Conservation (phyloP, 2,329 filamentous ascomycete genomes). For the Phialophora expanda region DNA sequence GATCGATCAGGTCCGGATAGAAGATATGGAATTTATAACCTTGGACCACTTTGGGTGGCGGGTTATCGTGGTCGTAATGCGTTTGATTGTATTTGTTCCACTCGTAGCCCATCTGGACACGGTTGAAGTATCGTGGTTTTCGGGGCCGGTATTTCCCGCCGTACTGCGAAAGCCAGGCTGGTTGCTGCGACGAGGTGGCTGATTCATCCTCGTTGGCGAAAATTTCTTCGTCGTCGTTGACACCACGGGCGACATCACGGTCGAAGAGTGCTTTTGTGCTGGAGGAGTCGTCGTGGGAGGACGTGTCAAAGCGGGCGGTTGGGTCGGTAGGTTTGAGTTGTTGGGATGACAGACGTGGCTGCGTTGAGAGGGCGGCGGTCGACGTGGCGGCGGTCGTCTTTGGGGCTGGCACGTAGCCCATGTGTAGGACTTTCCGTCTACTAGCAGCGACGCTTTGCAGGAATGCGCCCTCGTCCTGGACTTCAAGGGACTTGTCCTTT, state of each 20-base stretch:
- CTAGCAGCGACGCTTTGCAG: constrained; percentile 62
- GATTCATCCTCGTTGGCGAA: constrained; percentile 79
- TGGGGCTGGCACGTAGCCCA: constrained; percentile 70
- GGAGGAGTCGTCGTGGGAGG: constrained; percentile 25
- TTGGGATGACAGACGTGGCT: constrained; percentile 8
- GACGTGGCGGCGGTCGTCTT: constrained; percentile 44
- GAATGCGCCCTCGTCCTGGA: constrained; percentile 61
- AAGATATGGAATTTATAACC: constrained; percentile 99
- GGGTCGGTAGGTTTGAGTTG: constrained; percentile 37
- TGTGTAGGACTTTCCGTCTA: constrained; percentile 65
- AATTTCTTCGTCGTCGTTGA: constrained; percentile 93
- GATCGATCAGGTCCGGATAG: constrained; percentile 96
- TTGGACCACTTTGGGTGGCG: constrained; percentile 95
- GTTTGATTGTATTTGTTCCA: constrained; percentile 99
- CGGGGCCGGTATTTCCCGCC: constrained; percentile 80
- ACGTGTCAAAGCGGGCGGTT: constrained; percentile 40
- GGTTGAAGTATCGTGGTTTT: constrained; percentile 96
- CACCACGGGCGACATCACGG: constrained; percentile 85
- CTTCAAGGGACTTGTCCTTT: constrained; percentile 66
- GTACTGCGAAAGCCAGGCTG: constrained; percentile 57
- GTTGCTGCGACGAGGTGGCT: constrained; percentile 50
- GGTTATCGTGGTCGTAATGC: constrained; percentile 98
- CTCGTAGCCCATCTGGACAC: constrained; percentile 98
- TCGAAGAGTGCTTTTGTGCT: constrained; percentile 87
- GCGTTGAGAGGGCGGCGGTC: constrained; percentile 42